These are phyloP conservation scores for Arachnopeziza araneosa DNA, from an alignment of 2,329 filamentous ascomycete species.

Conservation along the genomic window DNA sequence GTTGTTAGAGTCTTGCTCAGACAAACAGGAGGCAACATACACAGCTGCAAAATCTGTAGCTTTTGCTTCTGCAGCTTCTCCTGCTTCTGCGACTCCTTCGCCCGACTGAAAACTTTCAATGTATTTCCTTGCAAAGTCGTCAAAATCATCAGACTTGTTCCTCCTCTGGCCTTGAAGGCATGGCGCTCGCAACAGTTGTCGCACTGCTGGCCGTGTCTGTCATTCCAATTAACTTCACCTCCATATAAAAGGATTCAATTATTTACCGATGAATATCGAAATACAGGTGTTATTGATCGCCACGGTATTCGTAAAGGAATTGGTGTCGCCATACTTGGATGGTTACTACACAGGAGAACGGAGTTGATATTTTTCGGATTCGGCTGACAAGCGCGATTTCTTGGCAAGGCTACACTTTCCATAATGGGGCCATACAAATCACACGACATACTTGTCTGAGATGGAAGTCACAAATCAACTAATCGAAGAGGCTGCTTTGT, in stretches of 20 bases:
- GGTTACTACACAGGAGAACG: background rate
- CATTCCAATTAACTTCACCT: background rate
- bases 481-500: background rate
- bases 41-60: background rate
- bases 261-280: background rate
- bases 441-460: background rate
- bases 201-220: background rate
- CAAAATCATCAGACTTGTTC: background rate
- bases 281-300: conserved; percentile 12
- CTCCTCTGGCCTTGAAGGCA: background rate
- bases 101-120: background rate
- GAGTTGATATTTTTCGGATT: background rate
- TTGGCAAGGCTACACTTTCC: background rate
- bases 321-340: conserved; percentile 21
- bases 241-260: background rate
- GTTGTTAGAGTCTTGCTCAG: background rate
- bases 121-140: background rate
- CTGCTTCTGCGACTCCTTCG: background rate
- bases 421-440: background rate
- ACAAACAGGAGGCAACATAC: background rate
- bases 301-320: conserved; percentile 22
- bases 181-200: background rate
- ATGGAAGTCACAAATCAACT: no score
- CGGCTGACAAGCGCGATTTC: background rate
- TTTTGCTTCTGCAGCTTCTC: background rate